Percentiles rank a stretch among this genome's conserved stretches.
Conservation (phyloP, 192 early-diverging fungal species). For the Entomortierella beljakovae region DNA sequence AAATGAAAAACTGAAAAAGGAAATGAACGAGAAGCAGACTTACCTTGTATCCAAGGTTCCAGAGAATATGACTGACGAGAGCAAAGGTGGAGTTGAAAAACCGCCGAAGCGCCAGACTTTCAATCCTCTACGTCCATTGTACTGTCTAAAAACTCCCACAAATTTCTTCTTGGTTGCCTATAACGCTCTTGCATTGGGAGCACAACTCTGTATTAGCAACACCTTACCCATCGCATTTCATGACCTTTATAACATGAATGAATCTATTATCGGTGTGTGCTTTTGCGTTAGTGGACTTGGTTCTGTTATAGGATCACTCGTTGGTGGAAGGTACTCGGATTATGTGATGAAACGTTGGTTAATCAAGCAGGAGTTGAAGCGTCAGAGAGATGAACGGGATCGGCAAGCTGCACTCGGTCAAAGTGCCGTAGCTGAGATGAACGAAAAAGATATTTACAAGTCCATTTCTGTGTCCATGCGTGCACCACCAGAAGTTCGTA, state of each 20-base stretch:
- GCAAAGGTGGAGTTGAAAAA: neutral
- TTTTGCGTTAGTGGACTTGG: slow-evolving; percentile 60
- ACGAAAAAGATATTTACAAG: slow-evolving; percentile 6
- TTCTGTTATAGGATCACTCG: slow-evolving; percentile 49
- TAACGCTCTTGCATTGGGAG: slow-evolving; percentile 45
- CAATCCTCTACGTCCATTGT: slow-evolving; percentile 40
- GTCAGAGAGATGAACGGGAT: slow-evolving; percentile 11
- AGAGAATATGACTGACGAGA: neutral
- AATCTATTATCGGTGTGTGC: slow-evolving; percentile 53
- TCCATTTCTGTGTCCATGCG: slow-evolving; percentile 23
- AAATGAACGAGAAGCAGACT: neutral
- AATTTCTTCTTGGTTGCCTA: slow-evolving; percentile 37
- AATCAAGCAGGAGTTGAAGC: slow-evolving; percentile 38
- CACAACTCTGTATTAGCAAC: slow-evolving; percentile 56
- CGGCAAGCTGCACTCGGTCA: slow-evolving; percentile 21
- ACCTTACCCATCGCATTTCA: slow-evolving; percentile 51
- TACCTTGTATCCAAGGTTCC: neutral
- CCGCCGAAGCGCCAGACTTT: slow-evolving; percentile 31
- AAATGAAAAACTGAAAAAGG: neutral
- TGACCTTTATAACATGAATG: slow-evolving; percentile 42
- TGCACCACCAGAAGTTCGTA: slow-evolving; percentile 38
- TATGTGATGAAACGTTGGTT: slow-evolving; percentile 46
- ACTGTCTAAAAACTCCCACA: slow-evolving; percentile 44
- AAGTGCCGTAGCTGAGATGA: neutral
- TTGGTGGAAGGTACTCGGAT: slow-evolving; percentile 55